Base-by-base conservation (phyloP, 805 yeast species). In the Lipomyces spencermartinsiae region DNA sequence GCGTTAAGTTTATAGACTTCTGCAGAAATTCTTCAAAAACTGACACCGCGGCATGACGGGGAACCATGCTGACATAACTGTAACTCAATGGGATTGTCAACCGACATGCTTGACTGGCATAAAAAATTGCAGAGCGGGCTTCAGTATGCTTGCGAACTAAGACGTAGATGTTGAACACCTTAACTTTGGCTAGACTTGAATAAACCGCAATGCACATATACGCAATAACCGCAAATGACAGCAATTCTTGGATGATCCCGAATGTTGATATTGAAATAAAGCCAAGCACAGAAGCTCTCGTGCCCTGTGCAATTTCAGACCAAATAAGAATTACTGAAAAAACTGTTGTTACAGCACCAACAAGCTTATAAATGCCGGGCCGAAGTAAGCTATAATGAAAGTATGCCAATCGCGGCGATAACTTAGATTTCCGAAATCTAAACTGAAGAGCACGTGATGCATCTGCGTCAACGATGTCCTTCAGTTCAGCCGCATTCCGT, bases 11-110 rank as follows among this genome's bases (percentile, higher is more conserved):
- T 75, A 92, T 89, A 5, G 92, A 89, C 72, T 85, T 82, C 7
- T 95, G 96, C 68, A 89, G 82, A 80, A 93, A 90, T 59, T 85
- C 83, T 75, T 91, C 92, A 77, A 92, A 92, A 10, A 81, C 83
- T 9, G 67, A 63, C 4, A 58, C 35, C 2, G 85, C 80, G 31
- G 78, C 80, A 34, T 88, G 79, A 6, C 60, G 60, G 1, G 86
- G 83, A 66, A 89, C 83, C 63, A 92, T 80, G 61, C 90, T 89
- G 65, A 91, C 77, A 75, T 90, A 92, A 78, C 92, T 92, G 79
- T 89, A 92, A 33, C 91, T 87, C 70, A 92, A 81, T 10, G 97
- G 97, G 12, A 92, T 88, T 0, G 97, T 90, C 76, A 92, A 80
- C 70, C 97, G 86, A 62, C 93, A 89, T 22, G 91, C 87, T 74